Evolutionary conservation across 257 asterid genomes (phyloP).

Genomic region (Solanum neorickii): DNA sequence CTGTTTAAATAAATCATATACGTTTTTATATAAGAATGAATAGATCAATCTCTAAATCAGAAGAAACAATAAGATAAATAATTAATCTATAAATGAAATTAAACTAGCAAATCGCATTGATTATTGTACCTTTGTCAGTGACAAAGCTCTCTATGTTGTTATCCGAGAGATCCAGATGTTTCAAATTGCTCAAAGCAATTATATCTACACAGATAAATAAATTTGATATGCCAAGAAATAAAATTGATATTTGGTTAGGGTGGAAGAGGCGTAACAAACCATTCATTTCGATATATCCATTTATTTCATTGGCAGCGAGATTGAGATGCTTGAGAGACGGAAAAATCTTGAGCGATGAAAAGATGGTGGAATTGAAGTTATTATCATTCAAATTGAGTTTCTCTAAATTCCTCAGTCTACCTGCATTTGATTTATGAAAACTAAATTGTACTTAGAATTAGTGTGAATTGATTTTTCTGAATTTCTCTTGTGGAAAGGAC

Average conservation of each 20-base stretch:
- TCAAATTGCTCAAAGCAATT: neutral
- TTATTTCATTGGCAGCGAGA: accelerated
- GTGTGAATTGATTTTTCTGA: neutral
- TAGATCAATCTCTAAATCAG: too few relatives aligned
- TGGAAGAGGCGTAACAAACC: too few relatives aligned
- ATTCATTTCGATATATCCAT: too few relatives aligned
- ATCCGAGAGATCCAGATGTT: neutral
- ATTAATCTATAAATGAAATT: too few relatives aligned
- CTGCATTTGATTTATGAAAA: neutral
- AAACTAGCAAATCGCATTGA: too few relatives aligned
- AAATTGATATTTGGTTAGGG: too few relatives aligned
- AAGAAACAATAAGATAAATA: too few relatives aligned
- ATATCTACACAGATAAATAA: too few relatives aligned
- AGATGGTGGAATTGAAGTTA: neutral
- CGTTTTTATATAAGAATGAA: too few relatives aligned
- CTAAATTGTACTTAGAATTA: neutral
- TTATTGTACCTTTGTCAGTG: neutral
- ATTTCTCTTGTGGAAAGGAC: neutral
- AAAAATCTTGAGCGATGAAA: neutral
- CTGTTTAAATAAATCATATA: neutral
- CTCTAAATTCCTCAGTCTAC: neutral
- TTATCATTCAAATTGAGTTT: neutral
- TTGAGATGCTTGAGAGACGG: too few relatives aligned
- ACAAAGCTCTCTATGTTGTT: neutral
- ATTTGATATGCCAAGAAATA: too few relatives aligned